These are phyloP conservation scores for Ligustrum vulgare DNA, from an alignment of 257 asterid genomes.

Conservation along the genomic window DNA sequence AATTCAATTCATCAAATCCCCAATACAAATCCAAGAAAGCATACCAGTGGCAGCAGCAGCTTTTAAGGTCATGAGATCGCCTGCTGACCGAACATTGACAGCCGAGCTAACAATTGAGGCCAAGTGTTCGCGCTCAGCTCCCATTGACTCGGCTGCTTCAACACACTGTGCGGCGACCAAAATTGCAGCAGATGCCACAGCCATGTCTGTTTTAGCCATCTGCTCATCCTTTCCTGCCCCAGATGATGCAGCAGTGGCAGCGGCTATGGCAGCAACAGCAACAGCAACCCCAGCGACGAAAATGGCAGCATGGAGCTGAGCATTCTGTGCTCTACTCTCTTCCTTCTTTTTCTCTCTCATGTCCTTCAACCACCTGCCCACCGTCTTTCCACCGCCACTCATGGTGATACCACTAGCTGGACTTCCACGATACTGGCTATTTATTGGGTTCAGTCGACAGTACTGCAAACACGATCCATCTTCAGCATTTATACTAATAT, in stretches of 20 bases:
- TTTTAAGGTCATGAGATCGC: conserved; percentile 93
- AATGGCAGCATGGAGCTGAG: conserved; percentile 96
- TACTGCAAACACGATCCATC: too few species aligned
- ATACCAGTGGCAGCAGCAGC: conserved; percentile 98
- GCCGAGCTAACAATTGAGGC: conserved; percentile 92
- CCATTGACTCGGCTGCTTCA: conserved; percentile 93
- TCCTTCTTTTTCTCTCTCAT: conserved; percentile 92
- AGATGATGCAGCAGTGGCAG: conserved; percentile 89
- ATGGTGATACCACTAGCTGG: too few species aligned
- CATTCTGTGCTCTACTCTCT: conserved; percentile 82
- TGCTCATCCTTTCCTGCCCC: conserved; percentile 71
- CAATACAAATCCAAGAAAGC: background rate
- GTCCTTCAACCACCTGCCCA: conserved; percentile 98
- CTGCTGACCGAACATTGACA: conserved; percentile 84
- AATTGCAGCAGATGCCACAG: conserved; percentile 94
- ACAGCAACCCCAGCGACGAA: conserved; percentile 95
- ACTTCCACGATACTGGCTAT: too few species aligned
- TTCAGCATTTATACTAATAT: too few species aligned
- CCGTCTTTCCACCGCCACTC: conserved; percentile 82
- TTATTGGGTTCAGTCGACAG: too few species aligned
- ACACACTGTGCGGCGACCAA: conserved; percentile 97
- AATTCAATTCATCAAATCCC: too few species aligned
- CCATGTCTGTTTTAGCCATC: conserved; percentile 89
- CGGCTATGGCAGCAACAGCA: conserved; percentile 96
- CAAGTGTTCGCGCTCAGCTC: too few species aligned